A percentile compares a stretch with the other conserved stretches of the same genome.
phyloP scores from a whole-genome alignment of 805 yeast genomes.

The Millerago galiae region DNA sequence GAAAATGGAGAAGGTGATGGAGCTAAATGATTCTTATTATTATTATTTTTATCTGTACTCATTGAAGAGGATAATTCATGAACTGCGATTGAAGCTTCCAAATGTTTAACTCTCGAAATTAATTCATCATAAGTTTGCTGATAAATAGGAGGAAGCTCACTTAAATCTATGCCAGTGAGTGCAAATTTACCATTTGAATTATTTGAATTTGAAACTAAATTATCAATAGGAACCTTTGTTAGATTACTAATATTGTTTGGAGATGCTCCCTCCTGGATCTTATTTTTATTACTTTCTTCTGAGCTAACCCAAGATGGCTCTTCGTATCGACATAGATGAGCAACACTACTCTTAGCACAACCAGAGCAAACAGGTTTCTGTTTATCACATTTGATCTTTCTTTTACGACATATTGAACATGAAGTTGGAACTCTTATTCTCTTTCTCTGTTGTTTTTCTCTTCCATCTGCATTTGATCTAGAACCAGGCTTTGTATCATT shows the following conservation, averaged over 20 bases:
- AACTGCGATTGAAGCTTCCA: conserved; percentile 38
- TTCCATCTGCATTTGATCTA: background rate
- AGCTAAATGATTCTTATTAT: background rate
- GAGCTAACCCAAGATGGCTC: conserved; percentile 55
- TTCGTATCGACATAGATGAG: conserved; percentile 48
- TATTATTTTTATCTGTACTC: background rate
- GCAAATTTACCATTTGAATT: background rate
- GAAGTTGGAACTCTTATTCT: conserved; percentile 37
- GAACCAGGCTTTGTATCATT: background rate
- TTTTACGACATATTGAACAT: conserved; percentile 40
- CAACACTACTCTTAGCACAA: conserved; percentile 50
- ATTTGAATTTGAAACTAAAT: background rate
- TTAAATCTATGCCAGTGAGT: conserved; percentile 1
- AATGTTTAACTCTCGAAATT: conserved; percentile 36
- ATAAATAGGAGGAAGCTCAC: conserved; percentile 7
- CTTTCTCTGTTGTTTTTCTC: conserved; percentile 7
- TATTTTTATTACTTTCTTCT: conserved; percentile 21
- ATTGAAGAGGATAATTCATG: conserved; percentile 23
- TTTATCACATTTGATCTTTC: conserved; percentile 42
- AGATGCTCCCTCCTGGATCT: background rate
- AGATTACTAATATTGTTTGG: background rate
- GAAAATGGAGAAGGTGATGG: background rate
- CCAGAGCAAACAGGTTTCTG: conserved; percentile 48
- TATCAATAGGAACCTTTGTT: background rate
- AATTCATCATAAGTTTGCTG: conserved; percentile 25